Evolutionary conservation across 2,329 filamentous ascomycete genomes (phyloP), one percentile per base, ranked within the genome.

Genomic region (Ascochyta pisi): DNA sequence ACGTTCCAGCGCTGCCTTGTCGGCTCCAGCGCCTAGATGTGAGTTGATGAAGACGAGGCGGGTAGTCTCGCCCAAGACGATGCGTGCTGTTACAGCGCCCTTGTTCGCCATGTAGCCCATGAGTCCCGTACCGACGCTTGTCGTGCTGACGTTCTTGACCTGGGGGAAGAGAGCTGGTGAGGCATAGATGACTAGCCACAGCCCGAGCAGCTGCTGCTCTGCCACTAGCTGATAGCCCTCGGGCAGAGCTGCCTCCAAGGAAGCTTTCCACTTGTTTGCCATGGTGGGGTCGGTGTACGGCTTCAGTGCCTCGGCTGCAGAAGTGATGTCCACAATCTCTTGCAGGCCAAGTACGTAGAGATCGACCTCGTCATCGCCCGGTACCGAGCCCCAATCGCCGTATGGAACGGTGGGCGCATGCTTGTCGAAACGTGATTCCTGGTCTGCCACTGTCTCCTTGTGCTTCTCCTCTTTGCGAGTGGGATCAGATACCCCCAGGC

Each of bases 31-130:
- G 60, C 93, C 90, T 23, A 99, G 82, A 77, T 99, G 95, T 53
- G 86, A 91, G 74, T 99, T 96, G 63, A 97, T 82, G 73, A 99
- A 97, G 23, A 95, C 89, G 51, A 99, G 78, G 27, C 89, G 85
- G 0, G 95, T 97, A 0, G 92, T 92, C 73, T 97, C 95, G 2
- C 94, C 95, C 0, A 99, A 79, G 0, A 99, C 82, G 4, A 99
- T 80, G 19, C 94, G 85, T 4, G 90, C 89, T 3, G 89, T 86
- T 0, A 96, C 89, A 4, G 91, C 94, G 1, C 95, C 95, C 74
- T 99, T 99, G 75, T 99, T 99, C 9, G 95, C 95, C 80, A 97
- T 89, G 70, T 96, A 96, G 0, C 94, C 94, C 76, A 96, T 85
- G 39, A 98, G 76, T 0, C 95, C 95, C 0, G 95, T 99, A 0